phyloP scores from a whole-genome alignment of 495 filamentous ascomycete species.

The Monascus purpureus region DNA sequence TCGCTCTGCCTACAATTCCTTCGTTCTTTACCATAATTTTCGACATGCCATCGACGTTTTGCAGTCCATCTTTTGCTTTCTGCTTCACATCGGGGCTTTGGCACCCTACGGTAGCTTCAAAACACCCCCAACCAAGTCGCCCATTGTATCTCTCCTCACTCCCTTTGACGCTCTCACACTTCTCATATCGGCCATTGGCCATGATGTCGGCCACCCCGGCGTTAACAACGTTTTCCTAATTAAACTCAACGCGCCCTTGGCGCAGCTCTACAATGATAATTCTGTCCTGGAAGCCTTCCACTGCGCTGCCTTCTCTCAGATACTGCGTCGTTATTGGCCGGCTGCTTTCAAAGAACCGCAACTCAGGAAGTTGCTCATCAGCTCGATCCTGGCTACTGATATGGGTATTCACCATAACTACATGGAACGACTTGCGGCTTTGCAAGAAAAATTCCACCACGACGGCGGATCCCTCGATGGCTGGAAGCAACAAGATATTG shows the following conservation, averaged over 20 bases:
- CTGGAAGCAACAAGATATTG: slow-evolving; percentile 57
- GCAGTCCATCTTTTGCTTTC: slow-evolving; percentile 83
- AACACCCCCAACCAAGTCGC: slow-evolving; percentile 27
- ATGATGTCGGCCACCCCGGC: slow-evolving; percentile 94
- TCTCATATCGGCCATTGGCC: slow-evolving; percentile 86
- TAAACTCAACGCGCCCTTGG: slow-evolving; percentile 81
- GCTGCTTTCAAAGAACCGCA: slow-evolving; percentile 55
- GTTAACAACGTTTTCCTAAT: slow-evolving; percentile 97
- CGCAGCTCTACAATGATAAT: slow-evolving; percentile 95
- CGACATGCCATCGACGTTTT: slow-evolving; percentile 93
- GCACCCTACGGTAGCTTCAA: slow-evolving; percentile 42
- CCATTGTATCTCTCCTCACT: slow-evolving; percentile 55
- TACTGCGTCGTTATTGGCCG: slow-evolving; percentile 87
- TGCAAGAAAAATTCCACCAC: slow-evolving; percentile 61
- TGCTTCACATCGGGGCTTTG: slow-evolving; percentile 68
- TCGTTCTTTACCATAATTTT: slow-evolving; percentile 98
- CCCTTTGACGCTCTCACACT: slow-evolving; percentile 84
- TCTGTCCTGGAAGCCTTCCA: slow-evolving; percentile 97
- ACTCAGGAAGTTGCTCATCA: slow-evolving; percentile 84
- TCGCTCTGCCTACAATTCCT: slow-evolving; percentile 78
- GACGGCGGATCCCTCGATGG: slow-evolving; percentile 42
- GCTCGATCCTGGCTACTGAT: slow-evolving; percentile 87
- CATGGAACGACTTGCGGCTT: slow-evolving; percentile 65
- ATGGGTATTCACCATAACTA: slow-evolving; percentile 96
- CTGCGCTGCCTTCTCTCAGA: slow-evolving; percentile 93